These are phyloP conservation scores for Nepenthes mirabilis DNA, from an alignment of 148 eudicot genomes.

Conservation along the genomic window DNA sequence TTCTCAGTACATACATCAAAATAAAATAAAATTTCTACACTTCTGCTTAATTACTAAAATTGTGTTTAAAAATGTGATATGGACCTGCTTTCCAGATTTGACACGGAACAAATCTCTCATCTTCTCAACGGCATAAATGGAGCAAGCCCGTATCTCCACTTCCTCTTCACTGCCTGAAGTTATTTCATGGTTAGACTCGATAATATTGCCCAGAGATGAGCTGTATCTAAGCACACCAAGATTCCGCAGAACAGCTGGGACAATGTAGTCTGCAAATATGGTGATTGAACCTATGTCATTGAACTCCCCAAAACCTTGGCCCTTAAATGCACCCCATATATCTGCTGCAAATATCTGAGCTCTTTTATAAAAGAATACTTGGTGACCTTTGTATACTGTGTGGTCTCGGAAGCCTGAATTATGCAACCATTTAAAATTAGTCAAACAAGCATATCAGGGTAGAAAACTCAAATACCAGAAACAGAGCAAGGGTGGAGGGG, in stretches of 20 bases:
- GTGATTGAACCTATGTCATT: conserved; percentile 57
- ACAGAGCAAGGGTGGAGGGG: not conserved
- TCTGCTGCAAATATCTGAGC: conserved; percentile 90
- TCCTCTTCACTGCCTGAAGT: conserved; percentile 75
- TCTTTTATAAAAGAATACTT: conserved; percentile 70
- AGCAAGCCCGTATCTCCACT: conserved; percentile 72
- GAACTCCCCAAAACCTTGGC: conserved; percentile 67
- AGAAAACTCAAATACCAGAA: not conserved
- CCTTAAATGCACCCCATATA: conserved; percentile 84
- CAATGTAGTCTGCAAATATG: conserved; percentile 84
- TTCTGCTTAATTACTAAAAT: no score
- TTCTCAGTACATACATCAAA: no score
- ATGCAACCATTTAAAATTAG: not conserved
- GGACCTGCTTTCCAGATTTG: conserved; percentile 61
- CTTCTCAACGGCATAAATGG: conserved; percentile 68
- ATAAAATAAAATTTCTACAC: no score
- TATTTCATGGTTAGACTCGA: conserved; percentile 42
- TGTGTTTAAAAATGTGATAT: not conserved
- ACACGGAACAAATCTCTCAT: conserved; percentile 49
- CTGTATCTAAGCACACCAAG: conserved; percentile 67
- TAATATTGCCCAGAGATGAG: conserved; percentile 31
- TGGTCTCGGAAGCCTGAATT: conserved; percentile 76
- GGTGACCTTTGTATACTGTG: conserved; percentile 85
- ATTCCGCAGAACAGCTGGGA: conserved; percentile 73
- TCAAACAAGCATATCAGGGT: not conserved